phyloP scores from a whole-genome alignment of 805 yeast species.

The Candida sanyiensis region DNA sequence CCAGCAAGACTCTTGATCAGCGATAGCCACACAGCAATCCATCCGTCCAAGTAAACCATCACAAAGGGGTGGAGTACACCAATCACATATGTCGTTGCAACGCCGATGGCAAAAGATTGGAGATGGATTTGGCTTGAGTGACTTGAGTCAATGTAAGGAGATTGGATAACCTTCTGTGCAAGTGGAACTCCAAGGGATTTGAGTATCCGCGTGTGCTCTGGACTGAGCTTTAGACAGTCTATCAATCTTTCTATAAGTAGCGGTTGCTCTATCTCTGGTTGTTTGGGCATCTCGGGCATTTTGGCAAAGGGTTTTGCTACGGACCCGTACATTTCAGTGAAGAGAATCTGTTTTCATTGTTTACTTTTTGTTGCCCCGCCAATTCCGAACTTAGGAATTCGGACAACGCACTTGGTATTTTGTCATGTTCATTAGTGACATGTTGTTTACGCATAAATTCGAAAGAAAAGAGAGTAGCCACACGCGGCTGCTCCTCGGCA shows the following conservation, averaged over 20 bases:
- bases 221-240: conserved; percentile 13
- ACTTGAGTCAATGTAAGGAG: conserved; percentile 20
- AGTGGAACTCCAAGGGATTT: conserved; percentile 3
- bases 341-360: no score
- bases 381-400: no score
- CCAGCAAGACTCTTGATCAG: conserved; percentile 17
- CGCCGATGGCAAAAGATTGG: conserved; percentile 24
- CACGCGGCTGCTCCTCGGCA: no score
- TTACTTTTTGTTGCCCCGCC: no score
- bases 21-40: conserved; percentile 19
- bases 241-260: conserved; percentile 11
- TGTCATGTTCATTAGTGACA: no score
- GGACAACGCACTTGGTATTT: no score
- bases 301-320: no score
- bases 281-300: no score
- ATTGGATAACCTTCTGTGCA: conserved; percentile 11
- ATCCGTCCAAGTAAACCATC: conserved; percentile 19
- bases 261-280: no score
- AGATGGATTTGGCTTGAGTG: conserved; percentile 24
- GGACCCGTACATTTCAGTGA: no score
- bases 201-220: background rate
- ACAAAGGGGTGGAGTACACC: conserved; percentile 23
- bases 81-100: conserved; percentile 13
- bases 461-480: no score
- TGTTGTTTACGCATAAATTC: no score